Evolutionary conservation across 2,329 filamentous ascomycete species (phyloP).

Genomic region (Venturia carpophila): DNA sequence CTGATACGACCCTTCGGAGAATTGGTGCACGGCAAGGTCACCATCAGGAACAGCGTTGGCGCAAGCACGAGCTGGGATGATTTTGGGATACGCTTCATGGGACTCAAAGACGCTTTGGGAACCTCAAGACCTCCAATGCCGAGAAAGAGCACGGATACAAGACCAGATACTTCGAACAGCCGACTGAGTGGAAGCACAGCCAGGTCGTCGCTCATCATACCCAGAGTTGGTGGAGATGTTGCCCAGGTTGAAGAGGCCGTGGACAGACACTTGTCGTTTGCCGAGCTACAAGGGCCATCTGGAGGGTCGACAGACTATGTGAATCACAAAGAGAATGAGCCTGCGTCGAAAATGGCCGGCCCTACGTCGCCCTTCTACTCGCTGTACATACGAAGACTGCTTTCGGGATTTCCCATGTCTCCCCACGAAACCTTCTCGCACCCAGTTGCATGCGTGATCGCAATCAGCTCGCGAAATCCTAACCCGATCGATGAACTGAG

Average conservation of each 20-base stretch:
- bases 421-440: conserved; percentile 92
- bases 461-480: conserved; percentile 81
- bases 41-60: conserved; percentile 82
- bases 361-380: conserved; percentile 61
- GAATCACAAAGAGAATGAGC: conserved; percentile 29
- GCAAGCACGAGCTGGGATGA: conserved; percentile 78
- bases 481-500: conserved; percentile 81
- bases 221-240: conserved; percentile 46
- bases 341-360: not conserved
- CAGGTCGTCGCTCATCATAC: conserved; percentile 24
- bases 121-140: conserved; percentile 27
- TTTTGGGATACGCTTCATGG: conserved; percentile 79
- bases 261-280: conserved; percentile 67
- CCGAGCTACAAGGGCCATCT: conserved; percentile 44
- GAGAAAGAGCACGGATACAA: conserved; percentile 33
- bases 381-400: conserved; percentile 71
- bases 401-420: conserved; percentile 70
- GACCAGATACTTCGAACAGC: conserved; percentile 25
- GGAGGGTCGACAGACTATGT: conserved; percentile 32
- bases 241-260: conserved; percentile 72
- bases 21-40: conserved; percentile 75
- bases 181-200: conserved; percentile 23
- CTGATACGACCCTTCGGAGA: conserved; percentile 88
- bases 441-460: conserved; percentile 88
- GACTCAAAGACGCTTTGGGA: conserved; percentile 51